Evolutionary conservation across 1,139 yeast genomes (phyloP), one percentile per base, ranked within the genome.

Genomic region (Eremothecium sinecaudum): DNA sequence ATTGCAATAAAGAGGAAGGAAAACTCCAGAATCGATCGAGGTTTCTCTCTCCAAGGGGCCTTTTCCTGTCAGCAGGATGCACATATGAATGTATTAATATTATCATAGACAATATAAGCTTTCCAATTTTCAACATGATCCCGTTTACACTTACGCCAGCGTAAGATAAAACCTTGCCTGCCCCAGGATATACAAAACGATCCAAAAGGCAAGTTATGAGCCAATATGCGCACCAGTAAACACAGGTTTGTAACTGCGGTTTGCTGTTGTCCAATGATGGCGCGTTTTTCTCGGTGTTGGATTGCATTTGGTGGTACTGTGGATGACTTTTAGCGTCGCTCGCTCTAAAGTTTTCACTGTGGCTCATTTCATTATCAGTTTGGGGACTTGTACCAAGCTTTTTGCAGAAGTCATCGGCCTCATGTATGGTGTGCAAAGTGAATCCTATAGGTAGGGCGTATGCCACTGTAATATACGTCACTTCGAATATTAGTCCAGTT

Each of bases 201-300:
- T 24, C 19, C 15, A 29, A 22, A 21, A 24, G 18, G 21, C 21
- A 29, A 5, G 26, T 25, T 12, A 26, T 9, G 27, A 34, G 24
- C 37, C 37, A 34, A 21, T 34, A 34, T 11, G 31, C 25, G 27
- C 31, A 25, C 37, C 37, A 34, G 28, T 26, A 34, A 20, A 32
- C 21, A 14, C 28, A 26, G 16, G 31, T 19, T n/a, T 31, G 34
- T 14, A 27, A 12, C 24, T 32, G 9, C 19, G 26, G n/a, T n/a
- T n/a, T n/a, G n/a, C n/a, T n/a, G n/a, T n/a, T n/a, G n/a, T n/a
- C n/a, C n/a, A n/a, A n/a, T n/a, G n/a, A n/a, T n/a, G n/a, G n/a
- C n/a, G n/a, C n/a, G n/a, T n/a, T n/a, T n/a, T n/a, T n/a, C n/a
- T n/a, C n/a, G n/a, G n/a, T n/a, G n/a, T n/a, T n/a, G n/a, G n/a